Evolutionary conservation across 495 filamentous ascomycete species (phyloP).

Genomic region (Cercophora samala): DNA sequence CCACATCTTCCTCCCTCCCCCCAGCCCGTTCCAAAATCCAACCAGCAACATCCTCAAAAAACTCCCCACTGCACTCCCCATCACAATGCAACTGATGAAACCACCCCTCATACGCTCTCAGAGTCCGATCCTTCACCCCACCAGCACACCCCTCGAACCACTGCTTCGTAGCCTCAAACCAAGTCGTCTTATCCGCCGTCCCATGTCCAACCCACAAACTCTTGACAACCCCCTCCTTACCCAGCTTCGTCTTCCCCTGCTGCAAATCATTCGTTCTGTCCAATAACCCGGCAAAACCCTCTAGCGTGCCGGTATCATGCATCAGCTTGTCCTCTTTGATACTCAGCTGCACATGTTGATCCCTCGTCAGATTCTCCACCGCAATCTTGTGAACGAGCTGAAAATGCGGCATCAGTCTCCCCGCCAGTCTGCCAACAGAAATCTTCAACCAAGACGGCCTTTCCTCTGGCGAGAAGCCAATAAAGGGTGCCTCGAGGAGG

Average conservation of each 20-base stretch:
- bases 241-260: conserved; percentile 38
- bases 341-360: conserved; percentile 54
- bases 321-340: conserved; percentile 61
- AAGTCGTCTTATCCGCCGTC: conserved; percentile 62
- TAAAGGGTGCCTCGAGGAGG: conserved; percentile 65
- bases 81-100: conserved; percentile 79
- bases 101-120: conserved; percentile 72
- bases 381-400: conserved; percentile 59
- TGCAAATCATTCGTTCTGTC: conserved; percentile 58
- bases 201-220: conserved; percentile 66
- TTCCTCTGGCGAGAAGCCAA: conserved; percentile 61
- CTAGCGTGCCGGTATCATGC: conserved; percentile 76
- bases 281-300: conserved; percentile 70
- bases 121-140: conserved; percentile 59
- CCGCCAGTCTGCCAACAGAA: conserved; percentile 59
- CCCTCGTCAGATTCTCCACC: conserved; percentile 56
- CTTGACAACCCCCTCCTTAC: conserved; percentile 32
- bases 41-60: conserved; percentile 65
- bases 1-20: conserved; percentile 11
- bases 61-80: conserved; percentile 55
- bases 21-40: conserved; percentile 63
- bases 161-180: conserved; percentile 56
- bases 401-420: conserved; percentile 57
- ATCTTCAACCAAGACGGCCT: conserved; percentile 58
- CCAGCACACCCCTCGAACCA: conserved; percentile 53